phyloP scores from a whole-genome alignment of 2,329 filamentous ascomycete genomes.

The Fusarium sp. region DNA sequence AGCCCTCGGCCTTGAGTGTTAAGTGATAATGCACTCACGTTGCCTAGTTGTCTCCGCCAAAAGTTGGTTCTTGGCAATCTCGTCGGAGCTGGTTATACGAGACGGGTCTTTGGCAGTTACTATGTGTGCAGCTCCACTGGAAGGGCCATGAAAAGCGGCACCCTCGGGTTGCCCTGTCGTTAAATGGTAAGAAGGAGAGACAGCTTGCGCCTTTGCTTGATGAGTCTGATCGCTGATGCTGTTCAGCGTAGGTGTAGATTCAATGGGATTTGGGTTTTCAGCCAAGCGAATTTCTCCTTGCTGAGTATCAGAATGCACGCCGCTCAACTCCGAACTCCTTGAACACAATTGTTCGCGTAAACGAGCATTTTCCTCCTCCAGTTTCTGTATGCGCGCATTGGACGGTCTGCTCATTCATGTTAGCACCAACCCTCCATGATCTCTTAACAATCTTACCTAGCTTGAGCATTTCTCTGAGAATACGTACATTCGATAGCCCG shows the following conservation, averaged over 20 bases:
- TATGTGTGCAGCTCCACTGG: constrained; percentile 27
- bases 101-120: rapidly evolving
- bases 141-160: constrained; percentile 36
- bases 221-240: background rate
- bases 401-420: background rate
- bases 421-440: rapidly evolving
- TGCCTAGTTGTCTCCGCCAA: constrained; percentile 29
- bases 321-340: background rate
- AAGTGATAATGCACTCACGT: background rate
- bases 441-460: background rate
- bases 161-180: constrained; percentile 16
- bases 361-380: constrained; percentile 51
- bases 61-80: constrained; percentile 6
- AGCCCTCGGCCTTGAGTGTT: constrained; percentile 14
- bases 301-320: rapidly evolving
- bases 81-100: rapidly evolving
- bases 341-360: constrained; percentile 44
- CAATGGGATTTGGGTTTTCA: rapidly evolving
- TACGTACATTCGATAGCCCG: constrained; percentile 21
- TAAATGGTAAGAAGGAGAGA: background rate
- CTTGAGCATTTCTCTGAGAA: constrained; percentile 3
- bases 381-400: constrained; percentile 45
- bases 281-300: rapidly evolving
- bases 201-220: background rate
- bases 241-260: rapidly evolving